These are phyloP conservation scores for Trichoderma gamsii DNA, from an alignment of 495 filamentous ascomycete genomes.

Conservation along the genomic window DNA sequence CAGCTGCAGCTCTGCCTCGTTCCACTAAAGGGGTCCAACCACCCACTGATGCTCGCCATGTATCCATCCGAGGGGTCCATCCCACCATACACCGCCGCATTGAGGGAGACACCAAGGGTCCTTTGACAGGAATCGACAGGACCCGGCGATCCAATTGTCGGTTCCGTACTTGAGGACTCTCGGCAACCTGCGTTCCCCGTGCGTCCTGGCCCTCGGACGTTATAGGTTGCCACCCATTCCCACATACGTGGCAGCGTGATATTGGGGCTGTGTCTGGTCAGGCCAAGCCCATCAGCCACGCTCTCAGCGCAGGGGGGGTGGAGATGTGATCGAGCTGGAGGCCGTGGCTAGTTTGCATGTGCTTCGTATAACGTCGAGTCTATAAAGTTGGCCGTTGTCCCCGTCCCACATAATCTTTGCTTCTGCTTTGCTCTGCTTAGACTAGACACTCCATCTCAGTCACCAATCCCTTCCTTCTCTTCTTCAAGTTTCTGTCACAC, in stretches of 20 bases:
- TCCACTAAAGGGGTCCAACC: not conserved
- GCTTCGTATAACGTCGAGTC: not conserved
- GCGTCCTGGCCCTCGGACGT: not conserved
- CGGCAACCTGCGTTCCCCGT: not conserved
- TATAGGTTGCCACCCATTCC: not conserved
- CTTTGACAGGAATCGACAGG: not conserved
- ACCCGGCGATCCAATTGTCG: not conserved
- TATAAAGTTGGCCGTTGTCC: not conserved
- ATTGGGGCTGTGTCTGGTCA: slow-evolving; percentile 10
- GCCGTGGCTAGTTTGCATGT: not conserved
- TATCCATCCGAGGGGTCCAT: too few relatives aligned
- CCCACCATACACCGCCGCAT: too few relatives aligned
- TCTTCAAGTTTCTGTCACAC: not conserved
- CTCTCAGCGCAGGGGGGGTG: slow-evolving; percentile 7
- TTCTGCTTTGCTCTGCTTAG: not conserved
- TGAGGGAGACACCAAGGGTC: too few relatives aligned
- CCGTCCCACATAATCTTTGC: not conserved
- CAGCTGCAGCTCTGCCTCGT: not conserved
- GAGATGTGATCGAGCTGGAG: not conserved
- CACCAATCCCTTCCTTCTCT: not conserved
- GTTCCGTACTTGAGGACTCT: too few relatives aligned
- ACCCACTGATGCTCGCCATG: too few relatives aligned
- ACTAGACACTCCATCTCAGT: not conserved
- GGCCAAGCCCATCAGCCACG: not conserved
- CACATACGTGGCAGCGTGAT: slow-evolving; percentile 5